phyloP scores from a whole-genome alignment of 192 early-diverging fungal genomes.

The Nowakowskiella sp. region DNA sequence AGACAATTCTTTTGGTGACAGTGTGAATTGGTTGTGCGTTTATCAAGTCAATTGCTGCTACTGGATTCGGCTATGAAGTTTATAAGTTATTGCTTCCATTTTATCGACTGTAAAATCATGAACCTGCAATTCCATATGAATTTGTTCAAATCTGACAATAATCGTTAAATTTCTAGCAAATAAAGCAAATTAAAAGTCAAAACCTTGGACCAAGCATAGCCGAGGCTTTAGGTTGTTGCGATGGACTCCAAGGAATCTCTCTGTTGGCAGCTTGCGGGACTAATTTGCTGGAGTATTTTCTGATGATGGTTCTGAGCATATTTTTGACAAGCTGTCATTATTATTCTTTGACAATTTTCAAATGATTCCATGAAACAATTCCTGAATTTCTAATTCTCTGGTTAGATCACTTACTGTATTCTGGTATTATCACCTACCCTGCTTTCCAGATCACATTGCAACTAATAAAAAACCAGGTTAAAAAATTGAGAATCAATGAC shows the following conservation, averaged over 20 bases:
- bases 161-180: too few species aligned
- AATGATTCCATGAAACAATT: too few species aligned
- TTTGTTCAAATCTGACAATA: conserved; percentile 81
- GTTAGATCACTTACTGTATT: too few species aligned
- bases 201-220: conserved; percentile 68
- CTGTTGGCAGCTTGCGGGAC: conserved; percentile 68
- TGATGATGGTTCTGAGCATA: too few species aligned
- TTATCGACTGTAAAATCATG: conserved; percentile 3
- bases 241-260: conserved; percentile 62
- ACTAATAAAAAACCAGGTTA: too few species aligned
- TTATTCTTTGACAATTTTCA: too few species aligned
- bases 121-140: conserved; percentile 72
- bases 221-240: conserved; percentile 59
- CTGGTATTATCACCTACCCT: too few species aligned
- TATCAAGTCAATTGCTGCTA: conserved; percentile 88
- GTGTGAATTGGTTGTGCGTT: conserved; percentile 75
- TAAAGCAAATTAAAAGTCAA: not conserved
- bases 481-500: too few species aligned
- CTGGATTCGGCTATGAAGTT: conserved; percentile 72
- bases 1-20: conserved; percentile 62
- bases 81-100: not conserved
- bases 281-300: too few species aligned
- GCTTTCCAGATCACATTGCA: too few species aligned
- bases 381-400: too few species aligned
- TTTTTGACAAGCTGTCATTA: too few species aligned